Conservation (phyloP, 1,284 basidiomycete species). For the Boletus chippewaensis region DNA sequence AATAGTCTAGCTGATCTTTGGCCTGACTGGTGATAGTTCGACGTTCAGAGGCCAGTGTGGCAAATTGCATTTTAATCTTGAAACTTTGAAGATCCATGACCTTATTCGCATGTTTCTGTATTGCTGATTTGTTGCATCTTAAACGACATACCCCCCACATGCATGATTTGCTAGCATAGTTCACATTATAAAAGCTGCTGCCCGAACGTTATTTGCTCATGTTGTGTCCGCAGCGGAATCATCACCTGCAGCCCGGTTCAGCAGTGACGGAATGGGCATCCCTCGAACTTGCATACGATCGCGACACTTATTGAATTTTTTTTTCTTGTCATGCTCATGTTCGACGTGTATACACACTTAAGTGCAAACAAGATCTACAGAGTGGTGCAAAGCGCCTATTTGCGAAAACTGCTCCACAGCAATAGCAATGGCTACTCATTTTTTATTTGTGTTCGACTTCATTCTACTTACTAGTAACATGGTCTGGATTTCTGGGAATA, state of each 20-base stretch:
- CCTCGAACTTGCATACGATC: constrained; percentile 55
- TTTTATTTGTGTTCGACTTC: no score
- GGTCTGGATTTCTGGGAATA: no score
- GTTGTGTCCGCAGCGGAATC: no score
- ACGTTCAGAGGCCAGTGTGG: background rate
- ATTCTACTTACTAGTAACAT: no score
- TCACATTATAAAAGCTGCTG: constrained; percentile 15
- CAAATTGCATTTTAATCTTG: constrained; percentile 2
- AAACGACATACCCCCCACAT: constrained; percentile 17
- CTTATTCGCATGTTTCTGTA: constrained; percentile 4
- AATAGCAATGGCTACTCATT: no score
- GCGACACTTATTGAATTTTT: constrained; percentile 54
- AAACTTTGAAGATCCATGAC: constrained; percentile 1
- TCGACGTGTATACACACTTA: no score
- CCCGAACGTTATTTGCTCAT: no score
- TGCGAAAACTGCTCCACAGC: constrained; percentile 45
- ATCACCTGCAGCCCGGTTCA: constrained; percentile 80
- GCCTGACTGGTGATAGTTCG: constrained; percentile 42
- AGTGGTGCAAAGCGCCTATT: constrained; percentile 69
- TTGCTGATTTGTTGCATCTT: constrained; percentile 14
- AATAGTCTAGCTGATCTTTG: constrained; percentile 46
- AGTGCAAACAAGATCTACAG: constrained; percentile 56
- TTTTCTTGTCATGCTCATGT: constrained; percentile 1
- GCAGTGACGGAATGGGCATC: constrained; percentile 60
- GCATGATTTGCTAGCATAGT: constrained; percentile 15